phyloP scores from a whole-genome alignment of 139 green algal species.

The Micractinium conductrix region DNA sequence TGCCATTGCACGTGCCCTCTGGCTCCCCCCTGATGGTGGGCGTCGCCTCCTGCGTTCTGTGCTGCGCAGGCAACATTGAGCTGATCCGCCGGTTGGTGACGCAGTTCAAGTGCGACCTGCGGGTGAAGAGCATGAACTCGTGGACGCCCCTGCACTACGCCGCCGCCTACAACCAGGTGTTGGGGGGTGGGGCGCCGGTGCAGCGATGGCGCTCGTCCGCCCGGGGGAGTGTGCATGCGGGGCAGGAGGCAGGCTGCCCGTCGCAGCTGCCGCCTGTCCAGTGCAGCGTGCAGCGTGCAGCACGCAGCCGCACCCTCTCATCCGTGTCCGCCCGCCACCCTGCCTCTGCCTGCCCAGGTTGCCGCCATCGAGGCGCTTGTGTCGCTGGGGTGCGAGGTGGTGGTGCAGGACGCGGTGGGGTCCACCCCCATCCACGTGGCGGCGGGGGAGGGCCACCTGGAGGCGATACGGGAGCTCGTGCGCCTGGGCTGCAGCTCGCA shows the following conservation, averaged over 20 bases:
- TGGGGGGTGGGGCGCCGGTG: background rate
- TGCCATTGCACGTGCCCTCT: too few relatives aligned
- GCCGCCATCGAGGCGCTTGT: constrained; percentile 57
- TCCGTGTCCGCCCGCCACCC: background rate
- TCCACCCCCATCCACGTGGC: constrained; percentile 67
- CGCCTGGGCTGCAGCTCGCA: constrained; percentile 51
- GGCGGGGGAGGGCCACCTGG: constrained; percentile 65
- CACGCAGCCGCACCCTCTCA: background rate
- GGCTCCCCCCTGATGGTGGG: too few relatives aligned
- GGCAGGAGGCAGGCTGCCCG: too few relatives aligned
- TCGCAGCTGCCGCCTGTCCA: background rate
- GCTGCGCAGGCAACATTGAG: constrained; percentile 46
- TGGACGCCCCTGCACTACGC: constrained; percentile 76
- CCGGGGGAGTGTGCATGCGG: too few relatives aligned
- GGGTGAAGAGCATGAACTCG: constrained; percentile 56
- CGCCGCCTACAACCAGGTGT: constrained; percentile 68
- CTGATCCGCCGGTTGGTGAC: constrained; percentile 50
- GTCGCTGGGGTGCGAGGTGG: constrained; percentile 54
- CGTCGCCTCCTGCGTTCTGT: too few relatives aligned
- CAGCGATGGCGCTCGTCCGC: too few relatives aligned
- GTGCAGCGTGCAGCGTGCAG: background rate
- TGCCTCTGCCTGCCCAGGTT: constrained; percentile 39
- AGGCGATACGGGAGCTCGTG: constrained; percentile 53
- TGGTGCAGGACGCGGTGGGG: constrained; percentile 55
- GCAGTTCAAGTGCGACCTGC: constrained; percentile 50